Conservation (phyloP, 768 basidiomycete genomes). For the Termitomyces sp. region DNA sequence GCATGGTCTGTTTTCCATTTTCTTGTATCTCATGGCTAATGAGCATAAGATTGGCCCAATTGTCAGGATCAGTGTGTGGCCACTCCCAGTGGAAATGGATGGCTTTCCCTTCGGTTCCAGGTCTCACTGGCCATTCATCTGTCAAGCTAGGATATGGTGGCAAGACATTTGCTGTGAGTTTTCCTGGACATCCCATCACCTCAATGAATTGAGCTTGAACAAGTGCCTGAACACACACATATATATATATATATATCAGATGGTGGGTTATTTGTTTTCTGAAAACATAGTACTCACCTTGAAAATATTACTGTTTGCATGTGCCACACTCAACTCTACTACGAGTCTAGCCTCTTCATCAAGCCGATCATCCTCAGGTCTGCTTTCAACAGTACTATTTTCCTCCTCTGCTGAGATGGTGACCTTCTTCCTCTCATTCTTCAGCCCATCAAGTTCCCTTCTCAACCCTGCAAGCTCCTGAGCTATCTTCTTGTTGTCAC, state of each 20-base stretch:
- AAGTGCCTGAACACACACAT: not conserved
- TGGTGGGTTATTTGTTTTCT: not conserved
- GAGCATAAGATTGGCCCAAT: not conserved
- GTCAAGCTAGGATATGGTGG: not conserved
- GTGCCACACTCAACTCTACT: not conserved
- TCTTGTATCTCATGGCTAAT: not conserved
- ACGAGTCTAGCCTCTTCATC: not conserved
- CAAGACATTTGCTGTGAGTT: not conserved
- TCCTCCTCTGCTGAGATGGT: not conserved
- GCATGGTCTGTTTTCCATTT: not conserved
- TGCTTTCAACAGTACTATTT: not conserved
- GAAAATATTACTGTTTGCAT: not conserved
- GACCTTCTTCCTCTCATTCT: not conserved
- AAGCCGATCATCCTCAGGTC: not conserved
- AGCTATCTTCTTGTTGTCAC: not conserved
- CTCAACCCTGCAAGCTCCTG: not conserved
- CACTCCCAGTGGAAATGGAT: not conserved
- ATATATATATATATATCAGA: not conserved
- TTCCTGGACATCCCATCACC: not conserved
- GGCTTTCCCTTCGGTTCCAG: not conserved
- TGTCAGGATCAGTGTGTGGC: not conserved
- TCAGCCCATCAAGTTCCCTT: not conserved
- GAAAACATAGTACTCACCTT: not conserved
- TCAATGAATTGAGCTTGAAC: not conserved
- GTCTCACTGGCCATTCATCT: not conserved